Evolutionary conservation across 164 flowering plant genomes (phyloP).

Genomic region (Vitis riparia): DNA sequence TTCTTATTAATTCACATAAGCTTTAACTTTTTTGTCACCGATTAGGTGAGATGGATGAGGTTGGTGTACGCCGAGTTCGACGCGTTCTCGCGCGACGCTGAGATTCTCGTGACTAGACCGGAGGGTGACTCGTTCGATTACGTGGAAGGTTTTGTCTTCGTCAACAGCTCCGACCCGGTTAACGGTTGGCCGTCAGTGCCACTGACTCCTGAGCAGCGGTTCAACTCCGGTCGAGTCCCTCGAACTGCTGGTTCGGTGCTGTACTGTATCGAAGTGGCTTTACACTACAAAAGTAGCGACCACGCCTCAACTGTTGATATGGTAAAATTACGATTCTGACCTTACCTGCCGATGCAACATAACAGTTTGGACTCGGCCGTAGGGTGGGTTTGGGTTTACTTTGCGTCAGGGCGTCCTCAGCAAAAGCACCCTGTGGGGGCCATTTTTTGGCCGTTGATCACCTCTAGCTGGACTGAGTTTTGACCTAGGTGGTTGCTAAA

Average conservation of each 20-base stretch:
- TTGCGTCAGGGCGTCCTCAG: too few species aligned
- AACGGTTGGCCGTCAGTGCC: conserved; percentile 78
- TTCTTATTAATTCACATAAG: neutral
- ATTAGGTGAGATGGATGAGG: conserved; percentile 87
- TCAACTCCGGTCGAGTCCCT: conserved; percentile 52
- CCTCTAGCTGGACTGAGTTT: conserved; percentile 11
- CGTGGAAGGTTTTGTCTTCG: conserved; percentile 83
- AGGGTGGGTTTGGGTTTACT: too few species aligned
- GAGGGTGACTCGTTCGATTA: conserved; percentile 66
- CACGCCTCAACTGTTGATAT: conserved; percentile 30
- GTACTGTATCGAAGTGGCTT: conserved; percentile 80
- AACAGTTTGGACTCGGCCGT: too few species aligned
- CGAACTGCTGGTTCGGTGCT: conserved; percentile 57
- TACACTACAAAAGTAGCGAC: conserved; percentile 44
- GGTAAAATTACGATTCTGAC: conserved; percentile 27
- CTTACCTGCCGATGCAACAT: too few species aligned
- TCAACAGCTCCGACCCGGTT: conserved; percentile 68
- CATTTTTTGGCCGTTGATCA: neutral
- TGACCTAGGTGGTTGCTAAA: conserved; percentile 24
- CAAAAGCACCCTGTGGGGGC: neutral
- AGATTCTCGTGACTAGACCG: conserved; percentile 51
- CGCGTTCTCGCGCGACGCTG: conserved; percentile 69
- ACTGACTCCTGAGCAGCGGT: conserved; percentile 29
- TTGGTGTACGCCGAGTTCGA: conserved; percentile 72
- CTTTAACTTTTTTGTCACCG: neutral